phyloP scores from a whole-genome alignment of 2,329 filamentous ascomycete genomes.

The Neoascochyta sp. region DNA sequence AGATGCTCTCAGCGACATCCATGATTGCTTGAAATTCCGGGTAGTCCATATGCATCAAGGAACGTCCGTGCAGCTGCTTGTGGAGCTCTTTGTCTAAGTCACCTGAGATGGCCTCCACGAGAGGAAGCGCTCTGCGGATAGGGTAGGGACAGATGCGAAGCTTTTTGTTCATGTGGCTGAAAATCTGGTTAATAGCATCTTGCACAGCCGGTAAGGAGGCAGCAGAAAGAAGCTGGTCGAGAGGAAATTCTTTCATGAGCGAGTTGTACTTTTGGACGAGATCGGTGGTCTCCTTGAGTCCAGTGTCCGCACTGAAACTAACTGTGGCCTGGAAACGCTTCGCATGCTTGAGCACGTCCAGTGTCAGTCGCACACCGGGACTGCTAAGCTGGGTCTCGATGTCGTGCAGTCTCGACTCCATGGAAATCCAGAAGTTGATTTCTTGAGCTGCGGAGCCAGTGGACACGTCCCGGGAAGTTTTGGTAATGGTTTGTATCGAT shows the following conservation, averaged over 20 bases:
- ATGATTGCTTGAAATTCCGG: conserved; percentile 84
- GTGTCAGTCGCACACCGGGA: conserved; percentile 82
- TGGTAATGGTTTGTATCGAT: conserved; percentile 94
- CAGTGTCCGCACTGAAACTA: conserved; percentile 94
- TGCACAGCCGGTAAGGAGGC: conserved; percentile 84
- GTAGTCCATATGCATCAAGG: conserved; percentile 89
- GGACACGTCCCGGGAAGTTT: conserved; percentile 80
- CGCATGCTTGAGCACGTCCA: conserved; percentile 93
- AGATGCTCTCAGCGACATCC: conserved; percentile 78
- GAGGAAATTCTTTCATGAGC: conserved; percentile 94
- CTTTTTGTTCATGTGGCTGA: conserved; percentile 95
- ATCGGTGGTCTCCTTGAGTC: conserved; percentile 91
- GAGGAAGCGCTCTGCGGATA: conserved; percentile 79
- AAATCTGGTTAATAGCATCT: conserved; percentile 85
- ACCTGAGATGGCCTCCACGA: conserved; percentile 95
- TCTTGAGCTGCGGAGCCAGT: conserved; percentile 85
- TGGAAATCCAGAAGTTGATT: conserved; percentile 98
- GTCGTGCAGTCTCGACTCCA: conserved; percentile 88
- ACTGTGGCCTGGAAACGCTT: conserved; percentile 98
- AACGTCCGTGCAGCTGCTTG: conserved; percentile 76
- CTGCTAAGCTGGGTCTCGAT: conserved; percentile 86
- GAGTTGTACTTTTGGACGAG: conserved; percentile 98
- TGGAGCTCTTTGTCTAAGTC: conserved; percentile 88
- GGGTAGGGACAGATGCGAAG: conserved; percentile 94
- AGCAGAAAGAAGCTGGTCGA: conserved; percentile 90